Evolutionary conservation across 140 eudicot genomes (phyloP), one percentile per base, ranked within the genome.

Genomic region (Anethum foeniculum): DNA sequence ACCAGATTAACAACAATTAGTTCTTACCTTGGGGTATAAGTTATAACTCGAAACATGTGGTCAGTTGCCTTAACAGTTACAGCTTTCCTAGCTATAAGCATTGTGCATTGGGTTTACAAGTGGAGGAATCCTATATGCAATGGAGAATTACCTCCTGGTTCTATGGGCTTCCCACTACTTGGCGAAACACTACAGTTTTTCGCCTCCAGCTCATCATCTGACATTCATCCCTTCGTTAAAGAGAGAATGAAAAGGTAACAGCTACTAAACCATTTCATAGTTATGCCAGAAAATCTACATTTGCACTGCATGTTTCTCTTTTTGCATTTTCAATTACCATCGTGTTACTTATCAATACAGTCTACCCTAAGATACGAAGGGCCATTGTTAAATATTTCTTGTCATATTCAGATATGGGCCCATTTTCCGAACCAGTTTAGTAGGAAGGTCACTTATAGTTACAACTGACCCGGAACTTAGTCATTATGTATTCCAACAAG

Each of bases 111-210:
- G 92, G 38, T 93, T 56, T 89, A 90, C 85, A 86, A 83, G 47
- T 90, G 97, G 97, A 72, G 88, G 85, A 86, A 90, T 72, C 97
- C 96, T 32, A 84, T 21, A 77, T 93, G 97, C 87, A 89, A 89
- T 13, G 96, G 97, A 58, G 75, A 76, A 36, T 86, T 90, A 6
- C 97, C 97, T 5, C 97, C 97, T 2, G 97, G 97, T 72, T 87
- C 94, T 19, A 93, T 92, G 98, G 98, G 98, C 34, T 90, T 92
- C 94, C 98, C 98, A 18, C 88, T 94, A 23, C 84, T 92, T 6
- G 97, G 97, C n/a, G 98, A 94, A 83, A 88, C 96, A 60, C 84
- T 89, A 43, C 85, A 85, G 14, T 94, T 94, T 83, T 92, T 94
- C 46, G 88, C 93, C n/a, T 93, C 94, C 16, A 89, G 77, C 81